A percentile compares a stretch with the other conserved stretches of the same genome.
Evolutionary conservation across 1,284 basidiomycete genomes (phyloP).

Genomic region (Kwoniella shivajii): DNA sequence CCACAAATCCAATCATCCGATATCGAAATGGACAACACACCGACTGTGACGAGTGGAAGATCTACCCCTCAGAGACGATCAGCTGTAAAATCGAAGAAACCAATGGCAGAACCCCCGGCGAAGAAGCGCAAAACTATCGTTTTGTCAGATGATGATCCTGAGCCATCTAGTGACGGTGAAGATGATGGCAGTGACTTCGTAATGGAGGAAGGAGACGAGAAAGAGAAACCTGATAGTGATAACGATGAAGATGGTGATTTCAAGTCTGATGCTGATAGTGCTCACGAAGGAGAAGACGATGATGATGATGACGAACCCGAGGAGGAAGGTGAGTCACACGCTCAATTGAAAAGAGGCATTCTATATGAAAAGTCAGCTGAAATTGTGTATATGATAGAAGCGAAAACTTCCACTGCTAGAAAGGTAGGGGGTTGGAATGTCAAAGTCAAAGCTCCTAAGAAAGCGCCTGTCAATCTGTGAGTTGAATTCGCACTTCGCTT

Average conservation of each 20-base stretch:
- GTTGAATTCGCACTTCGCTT: too few species aligned
- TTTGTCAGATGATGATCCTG: conserved; percentile 13
- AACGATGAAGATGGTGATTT: conserved; percentile 23
- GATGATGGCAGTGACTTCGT: conserved; percentile 34
- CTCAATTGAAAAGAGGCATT: conserved; percentile 50
- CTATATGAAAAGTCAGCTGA: background rate
- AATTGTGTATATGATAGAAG: conserved; percentile 26
- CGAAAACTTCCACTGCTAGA: conserved; percentile 11
- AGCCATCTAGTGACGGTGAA: conserved; percentile 20
- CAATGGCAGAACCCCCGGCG: conserved; percentile 1
- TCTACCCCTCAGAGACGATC: background rate
- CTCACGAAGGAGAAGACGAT: conserved; percentile 30
- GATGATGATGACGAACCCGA: conserved; percentile 27
- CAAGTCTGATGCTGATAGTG: conserved; percentile 31
- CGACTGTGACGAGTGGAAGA: background rate
- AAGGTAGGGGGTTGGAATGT: conserved; percentile 37
- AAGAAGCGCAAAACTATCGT: conserved; percentile 5
- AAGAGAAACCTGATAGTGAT: conserved; percentile 20
- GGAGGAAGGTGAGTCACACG: conserved; percentile 16
- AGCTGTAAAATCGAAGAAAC: background rate
- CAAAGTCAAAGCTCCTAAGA: conserved; percentile 32
- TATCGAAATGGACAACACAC: background rate
- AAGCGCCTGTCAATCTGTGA: conserved; percentile 35
- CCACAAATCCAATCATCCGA: background rate
- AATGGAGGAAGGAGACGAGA: conserved; percentile 35